phyloP scores from a whole-genome alignment of 129 eudicot genomes.

The Ambrosia trifida region DNA sequence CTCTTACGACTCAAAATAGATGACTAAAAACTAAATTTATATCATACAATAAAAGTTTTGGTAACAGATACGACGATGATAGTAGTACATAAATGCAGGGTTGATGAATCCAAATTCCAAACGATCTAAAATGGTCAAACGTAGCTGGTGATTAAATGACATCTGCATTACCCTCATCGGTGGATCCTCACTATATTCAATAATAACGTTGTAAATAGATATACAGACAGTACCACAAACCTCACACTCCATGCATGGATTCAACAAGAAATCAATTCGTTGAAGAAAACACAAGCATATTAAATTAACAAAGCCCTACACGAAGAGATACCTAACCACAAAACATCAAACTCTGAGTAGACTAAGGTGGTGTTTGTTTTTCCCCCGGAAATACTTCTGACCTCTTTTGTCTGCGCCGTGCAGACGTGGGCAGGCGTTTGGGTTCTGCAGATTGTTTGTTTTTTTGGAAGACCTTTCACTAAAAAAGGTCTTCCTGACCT shows the following conservation, averaged over 20 bases:
- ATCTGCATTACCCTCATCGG: neutral
- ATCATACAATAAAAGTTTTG: neutral
- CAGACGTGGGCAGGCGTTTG: too few relatives aligned
- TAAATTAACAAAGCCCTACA: neutral
- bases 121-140: neutral
- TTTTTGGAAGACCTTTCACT: too few relatives aligned
- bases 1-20: neutral
- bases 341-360: neutral
- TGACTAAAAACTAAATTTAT: neutral
- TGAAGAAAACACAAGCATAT: neutral
- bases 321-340: conserved; percentile 3
- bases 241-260: neutral
- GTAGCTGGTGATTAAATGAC: neutral
- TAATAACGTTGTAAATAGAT: neutral
- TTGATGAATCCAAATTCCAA: neutral
- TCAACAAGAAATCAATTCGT: neutral
- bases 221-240: neutral
- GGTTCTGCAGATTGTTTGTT: too few relatives aligned
- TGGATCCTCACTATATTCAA: neutral
- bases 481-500: too few relatives aligned
- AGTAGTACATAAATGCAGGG: neutral
- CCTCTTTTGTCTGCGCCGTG: too few relatives aligned
- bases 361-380: too few relatives aligned
- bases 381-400: too few relatives aligned
- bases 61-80: neutral